Evolutionary conservation across 2,329 filamentous ascomycete genomes (phyloP), one percentile per base, ranked within the genome.

Genomic region (Sclerotinia borealis): DNA sequence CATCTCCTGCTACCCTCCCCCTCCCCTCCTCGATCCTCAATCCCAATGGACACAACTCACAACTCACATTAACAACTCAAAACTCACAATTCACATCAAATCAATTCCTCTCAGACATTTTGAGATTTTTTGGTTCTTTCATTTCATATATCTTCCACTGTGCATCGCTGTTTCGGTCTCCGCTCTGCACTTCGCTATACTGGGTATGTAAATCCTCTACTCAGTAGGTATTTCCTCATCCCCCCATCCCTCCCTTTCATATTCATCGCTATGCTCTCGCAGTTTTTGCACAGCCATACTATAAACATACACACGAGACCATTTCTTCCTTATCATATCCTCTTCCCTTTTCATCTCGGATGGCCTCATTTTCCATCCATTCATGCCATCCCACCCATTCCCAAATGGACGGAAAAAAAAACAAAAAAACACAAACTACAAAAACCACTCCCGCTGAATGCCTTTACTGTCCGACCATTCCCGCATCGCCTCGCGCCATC

Each of bases 351-450:
- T 39, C 19, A 50, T 50, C 54, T 45, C 27, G 39, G 39, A 39
- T 56, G 54, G 39, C 39, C 39, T 56, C 54, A 45, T 56, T 45
- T 56, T 31, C 54, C 54, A 56, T 56, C 54, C 54, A 56, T 56
- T 56, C 54, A 45, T 56, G 29, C 54, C 39, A 56, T 43, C 37
- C 37, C 37, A 31, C 37, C 37, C 37, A 27, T 45, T 45, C 54
- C 29, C n/a, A n/a, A n/a, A n/a, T n/a, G 19, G 45, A 56, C 11
- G 19, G 45, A 19, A 19, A 17, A 55, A 43, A 54, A 29, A 56
- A 45, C 19, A 36, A 51, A 36, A 56, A 45, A 56, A 34, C 27
- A n/a, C 29, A 56, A 22, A 11, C 13, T 19, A 56, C 54, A 45
- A 56, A 34, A 11, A 37, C 54, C 54, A 56, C 54, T 56, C 54